phyloP scores from a whole-genome alignment of 2,329 filamentous ascomycete species.

The Truncatella angustata region DNA sequence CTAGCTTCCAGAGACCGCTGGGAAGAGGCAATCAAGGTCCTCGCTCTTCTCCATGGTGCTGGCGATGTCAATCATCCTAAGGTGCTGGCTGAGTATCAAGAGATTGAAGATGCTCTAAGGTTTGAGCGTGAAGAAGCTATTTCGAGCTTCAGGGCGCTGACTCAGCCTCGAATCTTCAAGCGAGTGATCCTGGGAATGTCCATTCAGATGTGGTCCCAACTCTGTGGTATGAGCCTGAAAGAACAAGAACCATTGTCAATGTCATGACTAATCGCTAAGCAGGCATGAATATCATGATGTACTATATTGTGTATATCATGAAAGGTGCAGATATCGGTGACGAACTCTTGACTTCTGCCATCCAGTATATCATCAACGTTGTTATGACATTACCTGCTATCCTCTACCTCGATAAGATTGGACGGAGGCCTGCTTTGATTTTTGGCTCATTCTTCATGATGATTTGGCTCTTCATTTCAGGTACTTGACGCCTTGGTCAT shows the following conservation, averaged over 20 bases:
- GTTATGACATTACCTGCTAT: slow-evolving; percentile 51
- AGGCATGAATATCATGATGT: slow-evolving; percentile 55
- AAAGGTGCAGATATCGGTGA: slow-evolving; percentile 53
- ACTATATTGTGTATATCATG: slow-evolving; percentile 64
- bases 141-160: slow-evolving; percentile 39
- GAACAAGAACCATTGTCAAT: slow-evolving; percentile 49
- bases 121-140: slow-evolving; percentile 35
- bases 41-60: slow-evolving; percentile 15
- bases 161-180: too few species aligned
- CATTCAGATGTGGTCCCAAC: slow-evolving; percentile 45
- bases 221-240: too few species aligned
- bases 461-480: too few species aligned
- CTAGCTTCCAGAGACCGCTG: slow-evolving; percentile 48
- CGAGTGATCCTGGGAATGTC: too few species aligned
- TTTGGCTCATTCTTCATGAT: slow-evolving; percentile 25
- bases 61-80: slow-evolving; percentile 37
- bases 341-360: slow-evolving; percentile 44
- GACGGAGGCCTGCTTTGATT: slow-evolving; percentile 46
- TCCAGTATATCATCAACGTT: slow-evolving; percentile 56
- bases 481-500: too few species aligned
- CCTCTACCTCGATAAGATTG: slow-evolving; percentile 47
- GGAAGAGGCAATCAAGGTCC: slow-evolving; percentile 28
- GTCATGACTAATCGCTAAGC: slow-evolving; percentile 55
- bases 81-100: slow-evolving; percentile 40
- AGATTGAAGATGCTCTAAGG: slow-evolving; percentile 32